Evolutionary conservation across 148 eudicot species (phyloP).

Genomic region (Limonium bicolor): DNA sequence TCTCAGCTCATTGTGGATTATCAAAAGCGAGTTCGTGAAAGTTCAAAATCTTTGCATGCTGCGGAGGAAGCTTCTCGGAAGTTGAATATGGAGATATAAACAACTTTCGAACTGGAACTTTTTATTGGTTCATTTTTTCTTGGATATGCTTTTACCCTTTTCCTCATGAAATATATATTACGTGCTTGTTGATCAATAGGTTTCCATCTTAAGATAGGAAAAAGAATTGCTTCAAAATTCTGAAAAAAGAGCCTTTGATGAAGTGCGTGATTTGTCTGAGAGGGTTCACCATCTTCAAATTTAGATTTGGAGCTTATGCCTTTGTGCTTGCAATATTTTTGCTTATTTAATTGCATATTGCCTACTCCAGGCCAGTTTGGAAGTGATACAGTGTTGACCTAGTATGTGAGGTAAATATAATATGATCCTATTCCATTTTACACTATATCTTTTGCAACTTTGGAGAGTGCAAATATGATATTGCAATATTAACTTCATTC

Average conservation of each 20-base stretch:
- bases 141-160: constrained; percentile 1
- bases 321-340: neutral
- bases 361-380: constrained; percentile 46
- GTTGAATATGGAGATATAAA: constrained; percentile 52
- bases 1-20: constrained; percentile 72
- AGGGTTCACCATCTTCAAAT: constrained; percentile 78
- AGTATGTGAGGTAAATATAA: constrained; percentile 67
- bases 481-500: neutral
- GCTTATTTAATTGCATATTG: neutral
- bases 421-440: no score
- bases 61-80: constrained; percentile 68
- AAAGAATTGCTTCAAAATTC: constrained; percentile 66
- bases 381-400: constrained; percentile 66
- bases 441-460: no score
- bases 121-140: neutral
- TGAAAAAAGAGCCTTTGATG: constrained; percentile 82
- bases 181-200: constrained; percentile 18
- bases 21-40: constrained; percentile 67
- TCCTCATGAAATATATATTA: no score
- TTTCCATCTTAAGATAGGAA: constrained; percentile 57
- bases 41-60: constrained; percentile 50
- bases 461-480: no score
- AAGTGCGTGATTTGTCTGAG: constrained; percentile 70
- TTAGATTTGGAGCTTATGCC: neutral
- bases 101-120: neutral